Evolutionary conservation across 352 stramenopile genomes (phyloP).

Genomic region (Globisporangium irregulare): DNA sequence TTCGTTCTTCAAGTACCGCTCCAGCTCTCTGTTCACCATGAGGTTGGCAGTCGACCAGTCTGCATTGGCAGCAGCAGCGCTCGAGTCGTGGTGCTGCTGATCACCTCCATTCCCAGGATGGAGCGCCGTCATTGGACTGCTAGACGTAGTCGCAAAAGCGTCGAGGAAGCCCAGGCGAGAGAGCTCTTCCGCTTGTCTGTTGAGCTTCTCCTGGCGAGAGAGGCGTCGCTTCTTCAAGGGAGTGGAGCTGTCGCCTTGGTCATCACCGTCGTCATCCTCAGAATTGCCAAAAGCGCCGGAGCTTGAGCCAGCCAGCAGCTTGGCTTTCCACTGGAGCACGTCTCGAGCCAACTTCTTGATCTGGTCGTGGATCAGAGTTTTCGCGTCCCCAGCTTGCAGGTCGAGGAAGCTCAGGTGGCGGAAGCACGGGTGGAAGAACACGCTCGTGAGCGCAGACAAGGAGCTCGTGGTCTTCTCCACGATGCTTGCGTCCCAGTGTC

Average conservation of each 20-base stretch:
- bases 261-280: background rate
- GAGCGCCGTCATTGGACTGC: background rate
- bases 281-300: background rate
- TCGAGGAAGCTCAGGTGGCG: constrained; percentile 21
- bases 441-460: constrained; percentile 11
- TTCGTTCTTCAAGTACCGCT: constrained; percentile 23
- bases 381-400: background rate
- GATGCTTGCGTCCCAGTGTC: constrained; percentile 9
- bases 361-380: background rate
- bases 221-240: constrained; percentile 17
- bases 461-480: constrained; percentile 4
- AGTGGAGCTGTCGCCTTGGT: no score
- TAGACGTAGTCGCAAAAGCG: background rate
- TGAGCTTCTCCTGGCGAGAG: constrained; percentile 16
- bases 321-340: constrained; percentile 10
- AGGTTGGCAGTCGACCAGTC: constrained; percentile 8
- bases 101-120: background rate
- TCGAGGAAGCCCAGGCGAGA: constrained; percentile 19
- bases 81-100: background rate
- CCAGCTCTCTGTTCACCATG: constrained; percentile 14
- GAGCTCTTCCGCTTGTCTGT: constrained; percentile 18
- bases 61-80: background rate
- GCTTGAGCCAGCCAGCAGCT: background rate
- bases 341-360: constrained; percentile 12
- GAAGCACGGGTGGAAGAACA: constrained; percentile 27